Evolutionary conservation across 495 filamentous ascomycete genomes (phyloP).

Genomic region (Hypoxylon rickii): DNA sequence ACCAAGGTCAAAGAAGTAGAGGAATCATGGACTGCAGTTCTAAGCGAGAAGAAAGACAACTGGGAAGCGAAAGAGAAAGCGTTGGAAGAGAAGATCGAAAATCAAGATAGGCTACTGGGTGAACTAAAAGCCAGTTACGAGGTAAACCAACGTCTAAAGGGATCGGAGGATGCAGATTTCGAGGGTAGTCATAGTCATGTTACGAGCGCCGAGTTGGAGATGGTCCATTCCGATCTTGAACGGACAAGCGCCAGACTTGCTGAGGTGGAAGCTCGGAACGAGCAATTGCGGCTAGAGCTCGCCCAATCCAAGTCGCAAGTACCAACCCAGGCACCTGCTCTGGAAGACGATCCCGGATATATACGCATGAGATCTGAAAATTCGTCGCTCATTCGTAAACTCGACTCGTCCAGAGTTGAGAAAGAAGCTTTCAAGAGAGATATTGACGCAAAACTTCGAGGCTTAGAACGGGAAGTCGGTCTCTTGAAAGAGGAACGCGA

Average conservation of each 20-base stretch:
- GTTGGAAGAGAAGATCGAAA: slow-evolving; percentile 90
- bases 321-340: slow-evolving; percentile 57
- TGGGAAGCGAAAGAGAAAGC: slow-evolving; percentile 94
- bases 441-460: slow-evolving; percentile 71
- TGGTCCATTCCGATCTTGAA: slow-evolving; percentile 88
- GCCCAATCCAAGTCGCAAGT: slow-evolving; percentile 83
- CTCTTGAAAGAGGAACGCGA: slow-evolving; percentile 71
- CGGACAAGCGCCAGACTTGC: slow-evolving; percentile 84
- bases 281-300: slow-evolving; percentile 87
- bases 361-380: slow-evolving; percentile 89
- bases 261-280: slow-evolving; percentile 92
- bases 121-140: slow-evolving; percentile 97
- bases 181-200: slow-evolving; percentile 62
- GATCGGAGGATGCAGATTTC: slow-evolving; percentile 63
- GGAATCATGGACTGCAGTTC: slow-evolving; percentile 85
- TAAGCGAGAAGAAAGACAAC: slow-evolving; percentile 93
- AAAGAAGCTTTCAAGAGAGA: slow-evolving; percentile 76
- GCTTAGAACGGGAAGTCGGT: slow-evolving; percentile 72
- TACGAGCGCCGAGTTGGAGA: slow-evolving; percentile 87
- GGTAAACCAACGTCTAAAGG: slow-evolving; percentile 86
- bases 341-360: slow-evolving; percentile 88
- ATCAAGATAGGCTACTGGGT: slow-evolving; percentile 87
- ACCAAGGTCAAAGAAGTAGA: slow-evolving; percentile 83
- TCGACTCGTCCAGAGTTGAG: slow-evolving; percentile 82
- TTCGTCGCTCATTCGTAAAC: slow-evolving; percentile 80